Evolutionary conservation across 345 rosid genomes (phyloP), one percentile per base, ranked within the genome.

Genomic region (Adansonia digitata): DNA sequence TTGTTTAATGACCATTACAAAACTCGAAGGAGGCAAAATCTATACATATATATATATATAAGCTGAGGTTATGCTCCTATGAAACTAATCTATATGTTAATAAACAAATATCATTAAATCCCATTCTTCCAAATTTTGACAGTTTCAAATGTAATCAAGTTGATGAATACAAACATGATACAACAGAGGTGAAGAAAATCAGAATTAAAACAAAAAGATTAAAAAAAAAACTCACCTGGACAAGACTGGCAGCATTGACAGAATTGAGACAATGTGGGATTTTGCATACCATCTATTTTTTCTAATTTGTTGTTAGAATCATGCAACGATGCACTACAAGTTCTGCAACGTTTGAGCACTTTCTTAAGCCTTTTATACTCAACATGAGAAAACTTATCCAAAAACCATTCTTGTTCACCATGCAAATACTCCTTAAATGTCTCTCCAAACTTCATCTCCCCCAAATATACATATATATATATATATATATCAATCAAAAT

Each of bases 301-400:
- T 75, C 83, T 7, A 66, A 43, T 63, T 74, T 56, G 56, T 68
- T 53, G 67, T 74, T 51, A 46, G 80, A 74, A 66, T 73, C 81
- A 27, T 53, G 55, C 7, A 77, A 80, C n/a, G n/a, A n/a, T n/a
- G 69, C 66, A 62, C 66, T 77, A 84, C 93, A 90, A 39, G 77
- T 77, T 76, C 90, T 89, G 77, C 99, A 95, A 14, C 75, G 82
- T 82, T 90, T 95, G 17, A 93, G 62, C 14, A 93, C 97, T 77
- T 91, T 89, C 86, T 95, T 93, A 34, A 93, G 89, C 82, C 90
- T 78, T 83, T 90, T 91, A 72, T 93, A 95, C 80, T 90, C 97
- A 29, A 93, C 93, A 78, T 91, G 93, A 52, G 91, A 86, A 77
- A 85, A 89, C 61, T 87, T 88, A 45, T 82, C 88, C 61, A 90